Evolutionary conservation across 2,329 filamentous ascomycete species (phyloP), one percentile per base, ranked within the genome.

Genomic region (Aspergillus sp.): DNA sequence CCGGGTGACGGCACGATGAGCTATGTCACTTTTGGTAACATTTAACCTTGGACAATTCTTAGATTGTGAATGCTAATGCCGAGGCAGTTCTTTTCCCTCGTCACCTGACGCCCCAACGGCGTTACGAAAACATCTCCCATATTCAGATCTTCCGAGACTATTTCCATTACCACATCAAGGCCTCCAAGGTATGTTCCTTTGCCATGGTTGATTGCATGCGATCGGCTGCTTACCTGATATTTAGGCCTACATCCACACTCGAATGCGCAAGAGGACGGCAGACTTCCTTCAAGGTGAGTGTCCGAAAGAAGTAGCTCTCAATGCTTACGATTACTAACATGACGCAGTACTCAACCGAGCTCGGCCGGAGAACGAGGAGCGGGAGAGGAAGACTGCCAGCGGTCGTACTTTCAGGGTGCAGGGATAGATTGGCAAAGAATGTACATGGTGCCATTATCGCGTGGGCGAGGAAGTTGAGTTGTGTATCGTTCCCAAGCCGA

Each of bases 141-240:
- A 98, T 99, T 71, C 96, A 99, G 80, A 99, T 95, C 14, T 99
- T 99, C 90, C 91, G 95, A 67, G 95, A 99, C 75, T 99, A 99
- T 79, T 99, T 99, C 84, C 95, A 99, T 78, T 99, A 99, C 78
- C 95, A 99, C 79, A 99, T 99, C 80, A 99, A 99, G 81, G 96
- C 95, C 31, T 97, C 93, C 63, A 99, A 99, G 84, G 86, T 87
- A 76, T 29, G 18, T 42, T 29, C 16, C 5, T 36, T 55, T 46
- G 12, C n/a, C 22, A 54, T 49, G 3, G 12, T 10, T 14, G 24
- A 24, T 1, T 52, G 14, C 18, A 31, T 54, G n/a, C 22, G 16
- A 58, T 49, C 58, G 31, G 59, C 49, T n/a, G 39, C 65, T 54
- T 52, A 58, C 57, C 31, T 50, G 24, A 12, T 20, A n/a, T 54